Evolutionary conservation across 2,329 filamentous ascomycete species (phyloP).

Genomic region (Acarospora socialis): DNA sequence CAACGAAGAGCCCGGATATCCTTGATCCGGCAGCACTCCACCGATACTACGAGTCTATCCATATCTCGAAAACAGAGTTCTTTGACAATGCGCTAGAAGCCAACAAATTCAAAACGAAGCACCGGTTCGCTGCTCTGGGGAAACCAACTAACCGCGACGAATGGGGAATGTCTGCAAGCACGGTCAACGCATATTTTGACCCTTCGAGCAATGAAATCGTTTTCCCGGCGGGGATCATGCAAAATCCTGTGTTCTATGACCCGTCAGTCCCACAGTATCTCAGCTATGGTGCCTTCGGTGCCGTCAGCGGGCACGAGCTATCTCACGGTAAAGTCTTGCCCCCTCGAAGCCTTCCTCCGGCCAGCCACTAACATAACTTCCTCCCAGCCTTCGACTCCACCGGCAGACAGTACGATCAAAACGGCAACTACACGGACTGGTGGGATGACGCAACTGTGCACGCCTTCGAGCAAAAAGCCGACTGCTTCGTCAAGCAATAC

Average conservation of each 20-base stretch:
- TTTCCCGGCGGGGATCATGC: constrained; percentile 56
- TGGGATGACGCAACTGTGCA: constrained; percentile 47
- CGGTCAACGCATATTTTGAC: constrained; percentile 54
- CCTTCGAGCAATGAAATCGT: constrained; percentile 52
- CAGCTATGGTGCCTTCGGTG: constrained; percentile 54
- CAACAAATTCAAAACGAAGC: constrained; percentile 32
- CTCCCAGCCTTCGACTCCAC: constrained; percentile 56
- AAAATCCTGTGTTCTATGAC: constrained; percentile 51
- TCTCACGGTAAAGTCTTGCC: constrained; percentile 36
- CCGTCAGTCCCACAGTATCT: constrained; percentile 47
- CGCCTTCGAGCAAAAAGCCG: constrained; percentile 42
- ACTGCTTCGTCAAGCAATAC: constrained; percentile 58
- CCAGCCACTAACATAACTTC: constrained; percentile 1
- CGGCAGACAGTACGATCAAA: constrained; percentile 50
- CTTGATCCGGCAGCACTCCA: constrained; percentile 42
- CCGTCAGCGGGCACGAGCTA: constrained; percentile 54
- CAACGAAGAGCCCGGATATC: constrained; percentile 47
- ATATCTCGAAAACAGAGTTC: constrained; percentile 36
- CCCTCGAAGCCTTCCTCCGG: not conserved
- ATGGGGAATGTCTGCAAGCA: constrained; percentile 47
- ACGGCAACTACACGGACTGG: constrained; percentile 52
- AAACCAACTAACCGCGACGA: constrained; percentile 46
- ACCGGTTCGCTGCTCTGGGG: constrained; percentile 43
- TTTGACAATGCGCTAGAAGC: constrained; percentile 45
- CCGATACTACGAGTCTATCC: constrained; percentile 41